These are phyloP conservation scores for Vicia villosa DNA, from an alignment of 306 rosid genomes.

Conservation along the genomic window DNA sequence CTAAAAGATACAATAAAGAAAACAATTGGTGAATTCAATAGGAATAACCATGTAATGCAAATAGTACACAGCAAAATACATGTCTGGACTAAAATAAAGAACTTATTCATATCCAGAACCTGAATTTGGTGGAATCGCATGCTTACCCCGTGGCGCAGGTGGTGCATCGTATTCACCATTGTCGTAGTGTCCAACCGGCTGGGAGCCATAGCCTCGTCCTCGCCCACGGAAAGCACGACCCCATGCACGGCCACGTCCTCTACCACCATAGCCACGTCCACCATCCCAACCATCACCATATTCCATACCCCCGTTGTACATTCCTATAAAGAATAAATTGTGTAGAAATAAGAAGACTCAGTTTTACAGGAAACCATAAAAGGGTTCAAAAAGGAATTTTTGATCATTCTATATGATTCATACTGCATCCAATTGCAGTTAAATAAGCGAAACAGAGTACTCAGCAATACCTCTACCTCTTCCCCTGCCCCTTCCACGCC, in stretches of 20 bases:
- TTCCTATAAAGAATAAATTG: conserved; percentile 44
- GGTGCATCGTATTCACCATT: conserved; percentile 67
- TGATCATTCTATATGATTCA: background rate
- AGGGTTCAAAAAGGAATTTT: background rate
- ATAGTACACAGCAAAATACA: conserved; percentile 17
- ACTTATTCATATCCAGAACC: conserved; percentile 12
- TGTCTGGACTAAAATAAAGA: background rate
- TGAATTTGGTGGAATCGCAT: conserved; percentile 7
- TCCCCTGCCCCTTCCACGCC: conserved; percentile 79
- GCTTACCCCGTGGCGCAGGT: conserved; percentile 68
- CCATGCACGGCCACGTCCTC: conserved; percentile 74
- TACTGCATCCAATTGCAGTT: background rate
- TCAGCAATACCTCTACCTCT: conserved; percentile 66
- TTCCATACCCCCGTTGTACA: conserved; percentile 67
- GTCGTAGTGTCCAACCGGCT: conserved; percentile 59
- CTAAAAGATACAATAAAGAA: background rate
- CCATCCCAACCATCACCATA: conserved; percentile 81
- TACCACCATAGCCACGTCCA: conserved; percentile 72
- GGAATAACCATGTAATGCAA: background rate
- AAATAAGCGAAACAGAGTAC: conserved; percentile 32
- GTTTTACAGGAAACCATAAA: conserved; percentile 4
- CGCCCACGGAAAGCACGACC: conserved; percentile 61
- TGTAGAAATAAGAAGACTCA: conserved; percentile 1
- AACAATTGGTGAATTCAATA: background rate
- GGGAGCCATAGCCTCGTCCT: conserved; percentile 66